Evolutionary conservation across 768 basidiomycete species (phyloP).

Genomic region (Mycena chlorophos): DNA sequence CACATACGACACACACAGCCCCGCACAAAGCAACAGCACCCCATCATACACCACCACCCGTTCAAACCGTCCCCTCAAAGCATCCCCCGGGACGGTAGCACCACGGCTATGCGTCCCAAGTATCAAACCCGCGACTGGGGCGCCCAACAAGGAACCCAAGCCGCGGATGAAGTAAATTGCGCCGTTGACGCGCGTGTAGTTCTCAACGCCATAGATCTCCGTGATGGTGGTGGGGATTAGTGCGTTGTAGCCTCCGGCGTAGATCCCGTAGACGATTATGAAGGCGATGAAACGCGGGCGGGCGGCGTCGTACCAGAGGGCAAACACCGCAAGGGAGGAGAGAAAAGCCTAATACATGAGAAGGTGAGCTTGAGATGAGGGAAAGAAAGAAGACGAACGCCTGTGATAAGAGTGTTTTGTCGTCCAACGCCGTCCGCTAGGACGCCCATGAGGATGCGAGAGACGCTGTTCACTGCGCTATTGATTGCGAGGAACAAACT

Average conservation of each 20-base stretch:
- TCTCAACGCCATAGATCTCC: constrained; percentile 44
- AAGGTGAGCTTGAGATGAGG: too few relatives aligned
- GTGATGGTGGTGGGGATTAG: constrained; percentile 45
- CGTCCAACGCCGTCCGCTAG: constrained; percentile 43
- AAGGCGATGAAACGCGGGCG: constrained; percentile 41
- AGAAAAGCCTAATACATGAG: constrained; percentile 25
- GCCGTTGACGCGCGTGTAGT: constrained; percentile 43
- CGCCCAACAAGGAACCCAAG: constrained; percentile 40
- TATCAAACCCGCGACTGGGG: constrained; percentile 43
- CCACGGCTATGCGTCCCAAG: constrained; percentile 34
- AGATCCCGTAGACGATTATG: constrained; percentile 43
- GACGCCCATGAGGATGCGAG: constrained; percentile 42
- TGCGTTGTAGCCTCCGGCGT: constrained; percentile 48
- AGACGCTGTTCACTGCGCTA: constrained; percentile 43
- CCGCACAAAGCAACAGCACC: constrained; percentile 35
- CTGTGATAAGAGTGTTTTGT: constrained; percentile 45
- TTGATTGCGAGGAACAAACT: constrained; percentile 42
- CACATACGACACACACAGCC: constrained; percentile 41
- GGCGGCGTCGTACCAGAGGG: constrained; percentile 41
- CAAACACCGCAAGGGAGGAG: constrained; percentile 40
- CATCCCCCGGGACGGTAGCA: not conserved
- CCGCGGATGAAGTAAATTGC: constrained; percentile 45
- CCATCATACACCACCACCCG: constrained; percentile 41
- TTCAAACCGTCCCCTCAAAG: constrained; percentile 36
- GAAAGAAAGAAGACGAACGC: constrained; percentile 17